Evolutionary conservation across 768 basidiomycete species (phyloP).

Genomic region (Fomitopsis pulvina): DNA sequence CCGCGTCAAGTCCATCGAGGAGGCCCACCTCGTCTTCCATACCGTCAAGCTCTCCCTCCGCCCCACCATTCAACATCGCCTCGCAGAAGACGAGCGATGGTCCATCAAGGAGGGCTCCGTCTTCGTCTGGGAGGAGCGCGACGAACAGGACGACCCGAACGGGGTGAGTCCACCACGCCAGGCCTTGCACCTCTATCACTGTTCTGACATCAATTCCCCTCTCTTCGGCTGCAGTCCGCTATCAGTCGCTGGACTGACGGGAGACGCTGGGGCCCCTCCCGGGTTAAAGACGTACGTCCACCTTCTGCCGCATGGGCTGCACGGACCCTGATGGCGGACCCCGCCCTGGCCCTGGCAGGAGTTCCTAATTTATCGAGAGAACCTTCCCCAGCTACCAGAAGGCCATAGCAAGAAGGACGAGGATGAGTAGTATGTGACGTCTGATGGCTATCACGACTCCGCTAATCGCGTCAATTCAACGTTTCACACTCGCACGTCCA

Average conservation of each 20-base stretch:
- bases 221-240: constrained; percentile 46
- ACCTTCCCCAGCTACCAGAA: constrained; percentile 31
- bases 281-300: constrained; percentile 60
- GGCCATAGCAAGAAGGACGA: constrained; percentile 9
- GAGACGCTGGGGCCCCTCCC: constrained; percentile 67
- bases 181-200: constrained; percentile 6
- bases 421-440: constrained; percentile 18
- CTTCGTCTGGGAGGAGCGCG: constrained; percentile 82
- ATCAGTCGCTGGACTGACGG: constrained; percentile 81
- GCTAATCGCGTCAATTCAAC: constrained; percentile 6
- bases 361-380: constrained; percentile 73
- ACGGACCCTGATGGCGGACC: background rate
- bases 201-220: background rate
- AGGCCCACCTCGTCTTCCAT: constrained; percentile 73
- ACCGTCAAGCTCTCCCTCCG: constrained; percentile 52
- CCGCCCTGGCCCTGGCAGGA: constrained; percentile 56
- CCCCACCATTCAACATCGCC: constrained; percentile 62
- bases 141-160: constrained; percentile 56
- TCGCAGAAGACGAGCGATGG: constrained; percentile 72
- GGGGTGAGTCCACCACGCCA: constrained; percentile 40
- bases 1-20: constrained; percentile 55
- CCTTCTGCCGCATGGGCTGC: background rate
- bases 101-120: constrained; percentile 62
- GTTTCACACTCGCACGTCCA: constrained; percentile 24
- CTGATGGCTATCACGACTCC: constrained; percentile 1